Evolutionary conservation across 2,329 filamentous ascomycete genomes (phyloP), one percentile per base, ranked within the genome.

Genomic region (Colletotrichum navitas): DNA sequence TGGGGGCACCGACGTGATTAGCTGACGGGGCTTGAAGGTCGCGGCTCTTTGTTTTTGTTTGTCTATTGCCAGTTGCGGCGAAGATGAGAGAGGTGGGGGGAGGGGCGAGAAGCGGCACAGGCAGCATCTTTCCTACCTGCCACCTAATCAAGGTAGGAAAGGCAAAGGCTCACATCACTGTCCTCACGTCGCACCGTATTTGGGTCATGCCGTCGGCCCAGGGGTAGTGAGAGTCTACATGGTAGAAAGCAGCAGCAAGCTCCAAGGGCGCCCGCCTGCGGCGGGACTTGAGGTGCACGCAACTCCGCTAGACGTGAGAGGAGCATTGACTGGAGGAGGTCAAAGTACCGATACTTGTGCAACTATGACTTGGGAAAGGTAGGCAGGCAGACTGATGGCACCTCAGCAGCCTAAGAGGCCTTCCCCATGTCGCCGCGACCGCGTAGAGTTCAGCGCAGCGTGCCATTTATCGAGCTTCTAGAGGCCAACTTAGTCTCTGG

Each of bases 311-410:
- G 58, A 36, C 51, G 41, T 45, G 49, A 10, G 56, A 54, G 26
- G 36, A 55, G 68, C 60, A 64, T 59, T 64, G 66, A 60, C 60
- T 24, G 29, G 29, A 29, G 18, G 43, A 36, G 41, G 45, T 34
- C 39, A 43, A 72, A 60, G 69, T 72, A 70, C 54, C 60, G 69
- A 70, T 72, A 72, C 69, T 60, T 70, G 36, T 60, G 67, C 41
- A 41, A 61, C 66, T 18, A 54, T 49, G 52, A 52, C 58, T 69
- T 58, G 66, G 47, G 59, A n/a, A 45, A 63, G 43, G 58, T 43
- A 47, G 12, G 12, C 12, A 47, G 12, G 12, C 12, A 41, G 69
- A 65, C 47, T n/a, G 32, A 70, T 70, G 60, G 65, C 60, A 70
- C 66, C 66, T 61, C 36, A 70, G 32, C 69, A 70, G 66, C 60